phyloP scores from a whole-genome alignment of 352 stramenopile species.

The Pythium sp. region DNA sequence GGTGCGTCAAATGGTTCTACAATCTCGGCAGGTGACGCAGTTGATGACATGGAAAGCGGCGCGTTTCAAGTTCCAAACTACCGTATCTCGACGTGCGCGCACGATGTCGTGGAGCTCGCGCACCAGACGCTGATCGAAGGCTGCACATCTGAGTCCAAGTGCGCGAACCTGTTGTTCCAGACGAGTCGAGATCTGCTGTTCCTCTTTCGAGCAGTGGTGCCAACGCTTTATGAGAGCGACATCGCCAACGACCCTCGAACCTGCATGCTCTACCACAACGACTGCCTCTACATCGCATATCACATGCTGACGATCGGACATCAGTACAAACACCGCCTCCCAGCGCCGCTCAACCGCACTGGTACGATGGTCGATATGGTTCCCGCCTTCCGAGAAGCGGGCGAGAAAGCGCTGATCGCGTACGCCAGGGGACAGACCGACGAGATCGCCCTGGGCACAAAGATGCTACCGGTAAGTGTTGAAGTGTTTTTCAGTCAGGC shows the following conservation, averaged over 20 bases:
- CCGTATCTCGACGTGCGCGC: conserved; percentile 46
- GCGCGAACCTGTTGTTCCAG: conserved; percentile 67
- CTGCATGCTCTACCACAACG: conserved; percentile 85
- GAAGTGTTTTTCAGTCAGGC: neutral
- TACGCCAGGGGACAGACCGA: conserved; percentile 42
- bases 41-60: conserved; percentile 42
- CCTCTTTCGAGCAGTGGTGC: conserved; percentile 64
- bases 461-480: conserved; percentile 43
- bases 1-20: conserved; percentile 10
- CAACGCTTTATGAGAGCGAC: conserved; percentile 61
- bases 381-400: conserved; percentile 54
- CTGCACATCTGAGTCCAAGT: conserved; percentile 38
- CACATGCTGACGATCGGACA: conserved; percentile 78
- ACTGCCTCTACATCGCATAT: conserved; percentile 78
- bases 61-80: conserved; percentile 71
- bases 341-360: conserved; percentile 49
- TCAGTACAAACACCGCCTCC: conserved; percentile 68
- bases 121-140: conserved; percentile 68
- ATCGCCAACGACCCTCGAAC: conserved; percentile 61
- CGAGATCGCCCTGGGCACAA: conserved; percentile 38
- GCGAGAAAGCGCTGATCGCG: conserved; percentile 48
- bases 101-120: conserved; percentile 58
- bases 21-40: conserved; percentile 7
- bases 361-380: conserved; percentile 83
- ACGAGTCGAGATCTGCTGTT: conserved; percentile 76